Evolutionary conservation across 1,284 basidiomycete species (phyloP), one percentile per base, ranked within the genome.

Genomic region (Apiotrichum sp.): DNA sequence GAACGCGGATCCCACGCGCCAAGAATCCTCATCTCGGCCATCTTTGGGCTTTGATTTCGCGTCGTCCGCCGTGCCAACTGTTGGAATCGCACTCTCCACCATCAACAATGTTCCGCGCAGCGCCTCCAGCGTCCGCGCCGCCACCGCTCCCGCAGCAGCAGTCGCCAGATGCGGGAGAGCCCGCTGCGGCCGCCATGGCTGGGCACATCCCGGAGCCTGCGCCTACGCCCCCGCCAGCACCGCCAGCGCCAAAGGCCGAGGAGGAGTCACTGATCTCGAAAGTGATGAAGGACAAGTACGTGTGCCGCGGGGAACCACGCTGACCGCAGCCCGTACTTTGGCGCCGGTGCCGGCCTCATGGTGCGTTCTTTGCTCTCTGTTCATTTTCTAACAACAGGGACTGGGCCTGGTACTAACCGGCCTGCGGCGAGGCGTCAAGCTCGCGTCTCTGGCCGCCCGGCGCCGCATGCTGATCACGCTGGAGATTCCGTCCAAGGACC

Each of bases 401-500:
- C 79, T 96, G 41, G 91, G 92, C 16, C 88, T 93, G 16, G 89
- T 82, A 40, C 77, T 93, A 1, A 86, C 87, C 2, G 80, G 82
- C 32, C 80, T 93, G 43, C 84, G 91, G 14, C 83, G 87, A 68
- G 84, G 84, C 34, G 69, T 85, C 22, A 82, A 86, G 9, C 77
- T 89, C 14, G 86, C 85, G 16, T 82, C 87, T 5, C 84, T 82
- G 3, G 81, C 87, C 36, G 84, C 93, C 43, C 92, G 89, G 56
- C 82, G 96, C 31, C 84, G 95, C 35, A 81, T 99, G 79, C 85
- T 98, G 50, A 93, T 98, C 44, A 88, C 91, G 5, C 83, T 98
- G 47, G 96, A 99, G 78, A 93, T 99, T 65, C 91, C 90, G 50
- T 97, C 93, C 67, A 92, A 93, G 70, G 96, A 99, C 73, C 86